Conservation (phyloP, 352 stramenopile genomes). For the Pythium rhizo-oryzae region DNA sequence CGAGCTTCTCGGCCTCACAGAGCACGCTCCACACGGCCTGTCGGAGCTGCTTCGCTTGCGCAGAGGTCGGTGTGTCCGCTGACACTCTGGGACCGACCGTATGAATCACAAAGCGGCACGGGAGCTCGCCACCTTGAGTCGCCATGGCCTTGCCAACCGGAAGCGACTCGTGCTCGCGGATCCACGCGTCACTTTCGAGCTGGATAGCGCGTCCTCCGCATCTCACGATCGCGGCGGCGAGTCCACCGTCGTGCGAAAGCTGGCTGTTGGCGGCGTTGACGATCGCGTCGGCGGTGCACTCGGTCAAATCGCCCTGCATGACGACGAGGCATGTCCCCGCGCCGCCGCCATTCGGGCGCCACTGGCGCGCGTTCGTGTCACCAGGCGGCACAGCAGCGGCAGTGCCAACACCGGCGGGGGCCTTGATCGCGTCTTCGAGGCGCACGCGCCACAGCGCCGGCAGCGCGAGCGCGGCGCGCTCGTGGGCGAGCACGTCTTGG, state of each 20-base stretch:
- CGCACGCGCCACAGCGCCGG: conserved; percentile 12
- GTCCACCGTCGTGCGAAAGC: conserved; percentile 39
- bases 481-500: conserved; percentile 1
- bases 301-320: conserved; percentile 44
- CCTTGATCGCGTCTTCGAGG: conserved; percentile 2
- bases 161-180: conserved; percentile 30
- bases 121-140: conserved; percentile 34
- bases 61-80: conserved; percentile 18
- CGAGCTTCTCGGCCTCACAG: conserved; percentile 36
- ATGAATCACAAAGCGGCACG: conserved; percentile 47
- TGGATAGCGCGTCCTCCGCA: conserved; percentile 34
- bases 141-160: conserved; percentile 38
- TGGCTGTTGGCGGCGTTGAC: conserved; percentile 45
- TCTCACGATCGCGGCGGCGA: conserved; percentile 37
- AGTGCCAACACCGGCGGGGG: not conserved
- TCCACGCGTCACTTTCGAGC: conserved; percentile 32
- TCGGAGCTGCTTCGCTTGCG: conserved; percentile 29
- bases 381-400: too few relatives aligned
- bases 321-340: conserved; percentile 26
- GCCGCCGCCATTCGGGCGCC: not conserved
- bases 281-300: conserved; percentile 38
- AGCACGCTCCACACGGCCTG: conserved; percentile 40
- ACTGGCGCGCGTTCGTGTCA: not conserved
- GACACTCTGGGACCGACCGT: conserved; percentile 38
- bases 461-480: not conserved